These are phyloP conservation scores for Clonostachys byssicola DNA, from an alignment of 2,329 filamentous ascomycete genomes.

Conservation along the genomic window DNA sequence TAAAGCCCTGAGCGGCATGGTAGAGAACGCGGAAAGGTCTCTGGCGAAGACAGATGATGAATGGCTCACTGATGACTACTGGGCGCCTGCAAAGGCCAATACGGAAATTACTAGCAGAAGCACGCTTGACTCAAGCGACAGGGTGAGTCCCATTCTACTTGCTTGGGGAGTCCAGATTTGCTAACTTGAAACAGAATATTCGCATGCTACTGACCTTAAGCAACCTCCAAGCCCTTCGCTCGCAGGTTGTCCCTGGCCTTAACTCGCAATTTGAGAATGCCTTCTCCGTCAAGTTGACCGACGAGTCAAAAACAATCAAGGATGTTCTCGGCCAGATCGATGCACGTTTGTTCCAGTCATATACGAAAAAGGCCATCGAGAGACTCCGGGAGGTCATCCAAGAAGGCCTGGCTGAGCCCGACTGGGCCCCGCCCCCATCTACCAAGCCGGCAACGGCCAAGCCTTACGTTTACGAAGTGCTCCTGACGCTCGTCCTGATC, in stretches of 20 bases:
- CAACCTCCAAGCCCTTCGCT: conserved; percentile 81
- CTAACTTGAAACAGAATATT: conserved; percentile 60
- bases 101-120: conserved; percentile 34
- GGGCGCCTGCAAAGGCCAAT: conserved; percentile 25
- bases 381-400: conserved; percentile 66
- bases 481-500: conserved; percentile 82
- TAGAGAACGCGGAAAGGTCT: conserved; percentile 87
- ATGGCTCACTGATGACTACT: conserved; percentile 47
- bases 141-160: conserved; percentile 33
- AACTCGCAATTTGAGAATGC: conserved; percentile 89
- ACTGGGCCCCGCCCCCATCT: conserved; percentile 62
- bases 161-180: not conserved
- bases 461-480: conserved; percentile 84
- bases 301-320: conserved; percentile 87
- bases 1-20: conserved; percentile 90
- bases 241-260: conserved; percentile 80
- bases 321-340: conserved; percentile 92
- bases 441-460: conserved; percentile 68
- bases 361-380: conserved; percentile 74
- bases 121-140: conserved; percentile 50
- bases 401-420: conserved; percentile 63
- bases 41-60: conserved; percentile 60
- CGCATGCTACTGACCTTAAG: conserved; percentile 92
- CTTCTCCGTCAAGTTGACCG: conserved; percentile 90
- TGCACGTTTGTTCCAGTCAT: conserved; percentile 84